Conservation (phyloP, 2,329 filamentous ascomycete species). For the Alternaria postmessia region DNA sequence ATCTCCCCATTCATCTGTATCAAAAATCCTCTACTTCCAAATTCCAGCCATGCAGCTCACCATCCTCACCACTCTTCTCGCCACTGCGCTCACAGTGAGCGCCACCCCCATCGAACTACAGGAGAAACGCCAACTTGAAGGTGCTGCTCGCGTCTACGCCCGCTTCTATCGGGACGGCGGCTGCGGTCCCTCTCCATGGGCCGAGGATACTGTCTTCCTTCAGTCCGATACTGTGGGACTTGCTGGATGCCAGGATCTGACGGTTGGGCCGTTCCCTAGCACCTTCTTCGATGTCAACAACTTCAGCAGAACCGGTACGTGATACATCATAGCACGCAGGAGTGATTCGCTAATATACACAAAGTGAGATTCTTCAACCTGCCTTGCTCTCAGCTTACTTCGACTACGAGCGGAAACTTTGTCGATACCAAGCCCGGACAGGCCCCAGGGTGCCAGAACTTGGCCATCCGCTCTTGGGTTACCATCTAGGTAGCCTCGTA, state of each 20-base stretch:
- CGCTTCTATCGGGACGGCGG: slow-evolving; percentile 17
- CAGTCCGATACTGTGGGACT: slow-evolving; percentile 5
- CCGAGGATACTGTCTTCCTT: slow-evolving; percentile 19
- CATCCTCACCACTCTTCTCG: slow-evolving; percentile 9
- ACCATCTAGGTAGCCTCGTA: slow-evolving; percentile 5
- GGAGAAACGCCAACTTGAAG: slow-evolving; percentile 10
- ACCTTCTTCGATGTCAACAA: slow-evolving; percentile 18
- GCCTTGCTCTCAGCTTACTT: slow-evolving; percentile 7
- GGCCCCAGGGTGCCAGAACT: slow-evolving; percentile 7
- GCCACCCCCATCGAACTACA: slow-evolving; percentile 10
- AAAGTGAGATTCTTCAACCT: slow-evolving; percentile 18
- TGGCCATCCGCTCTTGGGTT: slow-evolving; percentile 15
- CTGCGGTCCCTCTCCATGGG: slow-evolving; percentile 9
- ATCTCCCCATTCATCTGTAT: background rate
- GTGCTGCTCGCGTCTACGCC: slow-evolving; percentile 16
- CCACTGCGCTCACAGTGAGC: slow-evolving; percentile 5
- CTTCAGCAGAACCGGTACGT: slow-evolving; percentile 10
- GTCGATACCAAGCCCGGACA: slow-evolving; percentile 15
- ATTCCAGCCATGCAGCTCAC: slow-evolving; percentile 11
- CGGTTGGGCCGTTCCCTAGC: slow-evolving; percentile 12
- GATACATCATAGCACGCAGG: background rate
- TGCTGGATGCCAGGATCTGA: slow-evolving; percentile 16
- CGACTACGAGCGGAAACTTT: slow-evolving; percentile 5
- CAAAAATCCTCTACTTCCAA: too few relatives aligned
- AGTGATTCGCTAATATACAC: background rate